Conservation (phyloP, 78 protist species). For the Anaeramoeba flamelloides region DNA sequence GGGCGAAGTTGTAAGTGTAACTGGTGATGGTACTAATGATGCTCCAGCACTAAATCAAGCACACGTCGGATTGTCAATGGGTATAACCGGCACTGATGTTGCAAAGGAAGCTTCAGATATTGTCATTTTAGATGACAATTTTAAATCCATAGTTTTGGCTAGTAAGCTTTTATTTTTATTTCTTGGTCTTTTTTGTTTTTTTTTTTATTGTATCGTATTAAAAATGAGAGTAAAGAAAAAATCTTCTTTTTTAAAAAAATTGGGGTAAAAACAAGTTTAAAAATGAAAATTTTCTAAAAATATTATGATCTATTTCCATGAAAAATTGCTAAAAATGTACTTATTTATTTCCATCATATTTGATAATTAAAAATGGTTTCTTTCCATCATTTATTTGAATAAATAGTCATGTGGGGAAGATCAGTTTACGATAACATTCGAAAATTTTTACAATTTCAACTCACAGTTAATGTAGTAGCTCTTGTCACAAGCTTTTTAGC, state of each 20-base stretch:
- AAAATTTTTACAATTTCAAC: conserved; percentile 54
- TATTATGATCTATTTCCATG: too few relatives aligned
- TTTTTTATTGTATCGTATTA: too few relatives aligned
- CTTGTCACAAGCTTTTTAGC: conserved; percentile 26
- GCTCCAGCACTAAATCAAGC: conserved; percentile 49
- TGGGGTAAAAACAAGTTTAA: too few relatives aligned
- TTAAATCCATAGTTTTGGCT: conserved; percentile 60
- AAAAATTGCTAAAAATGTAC: too few relatives aligned
- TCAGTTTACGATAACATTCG: conserved; percentile 41
- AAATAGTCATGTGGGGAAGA: conserved; percentile 41
- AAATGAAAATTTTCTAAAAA: too few relatives aligned
- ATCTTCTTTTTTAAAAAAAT: too few relatives aligned
- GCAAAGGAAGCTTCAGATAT: conserved; percentile 74
- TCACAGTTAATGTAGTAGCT: conserved; percentile 45
- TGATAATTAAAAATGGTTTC: too few relatives aligned
- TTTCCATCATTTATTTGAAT: too few relatives aligned
- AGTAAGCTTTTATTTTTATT: too few relatives aligned
- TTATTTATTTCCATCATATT: too few relatives aligned
- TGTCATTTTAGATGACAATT: conserved; percentile 82
- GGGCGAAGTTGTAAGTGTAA: conserved; percentile 87
- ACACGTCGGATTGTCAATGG: conserved; percentile 56
- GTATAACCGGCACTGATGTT: conserved; percentile 42
- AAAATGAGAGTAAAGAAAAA: too few relatives aligned
- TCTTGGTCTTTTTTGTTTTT: too few relatives aligned
- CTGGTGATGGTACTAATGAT: conserved; percentile 97